These are phyloP conservation scores for Tulasnella sp. DNA, from an alignment of 768 basidiomycete species.

Conservation along the genomic window DNA sequence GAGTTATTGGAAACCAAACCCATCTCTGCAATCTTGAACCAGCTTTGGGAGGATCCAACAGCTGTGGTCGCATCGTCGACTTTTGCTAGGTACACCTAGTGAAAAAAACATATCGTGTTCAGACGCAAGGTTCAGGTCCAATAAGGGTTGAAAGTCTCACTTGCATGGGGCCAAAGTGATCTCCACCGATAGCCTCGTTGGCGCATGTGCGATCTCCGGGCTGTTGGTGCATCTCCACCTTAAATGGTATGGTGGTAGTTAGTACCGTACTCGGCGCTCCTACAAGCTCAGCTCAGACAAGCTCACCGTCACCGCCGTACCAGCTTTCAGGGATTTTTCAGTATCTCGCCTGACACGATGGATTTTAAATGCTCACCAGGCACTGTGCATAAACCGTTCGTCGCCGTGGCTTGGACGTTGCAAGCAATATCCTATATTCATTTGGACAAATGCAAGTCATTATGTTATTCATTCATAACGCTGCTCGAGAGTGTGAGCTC, in stretches of 20 bases:
- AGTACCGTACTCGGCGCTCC: too few species aligned
- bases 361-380: not conserved
- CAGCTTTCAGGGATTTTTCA: not conserved
- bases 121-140: not conserved
- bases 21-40: conserved; percentile 45
- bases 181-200: conserved; percentile 41
- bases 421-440: conserved; percentile 44
- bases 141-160: not conserved
- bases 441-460: not conserved
- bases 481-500: not conserved
- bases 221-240: conserved; percentile 50
- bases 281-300: too few species aligned
- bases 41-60: conserved; percentile 30
- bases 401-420: conserved; percentile 30
- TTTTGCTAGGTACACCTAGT: conserved; percentile 25
- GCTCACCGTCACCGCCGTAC: conserved; percentile 24
- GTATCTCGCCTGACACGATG: too few species aligned
- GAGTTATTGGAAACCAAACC: conserved; percentile 27
- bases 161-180: conserved; percentile 40
- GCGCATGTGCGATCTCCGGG: conserved; percentile 37
- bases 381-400: conserved; percentile 34
- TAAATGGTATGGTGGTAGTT: too few species aligned
- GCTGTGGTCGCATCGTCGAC: conserved; percentile 38
- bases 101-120: not conserved
- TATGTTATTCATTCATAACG: too few species aligned